A percentile compares a stretch with the other conserved stretches of the same genome.
Evolutionary conservation across 2,329 filamentous ascomycete species (phyloP).

Genomic region (Aspergillus sp.): DNA sequence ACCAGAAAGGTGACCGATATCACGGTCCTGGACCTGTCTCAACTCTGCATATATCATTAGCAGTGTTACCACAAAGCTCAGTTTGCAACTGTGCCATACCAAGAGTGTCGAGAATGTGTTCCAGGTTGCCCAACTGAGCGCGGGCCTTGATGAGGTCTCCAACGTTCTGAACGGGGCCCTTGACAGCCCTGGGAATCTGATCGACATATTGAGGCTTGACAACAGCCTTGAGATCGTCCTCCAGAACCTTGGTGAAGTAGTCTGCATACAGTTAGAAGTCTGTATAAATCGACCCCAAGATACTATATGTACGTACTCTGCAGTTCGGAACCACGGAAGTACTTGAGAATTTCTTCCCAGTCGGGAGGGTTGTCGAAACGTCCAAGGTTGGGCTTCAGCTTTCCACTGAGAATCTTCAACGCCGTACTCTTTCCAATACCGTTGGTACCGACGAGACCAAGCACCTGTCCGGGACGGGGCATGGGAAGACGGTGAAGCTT

Average conservation of each 20-base stretch:
- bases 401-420: slow-evolving; percentile 96
- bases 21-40: slow-evolving; percentile 85
- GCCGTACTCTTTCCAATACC: slow-evolving; percentile 99
- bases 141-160: slow-evolving; percentile 75
- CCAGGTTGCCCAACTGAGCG: slow-evolving; percentile 73
- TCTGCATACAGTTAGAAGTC: slow-evolving; percentile 55
- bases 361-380: slow-evolving; percentile 94
- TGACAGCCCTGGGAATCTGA: slow-evolving; percentile 92
- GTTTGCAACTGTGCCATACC: slow-evolving; percentile 41
- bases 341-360: slow-evolving; percentile 98
- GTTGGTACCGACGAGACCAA: slow-evolving; percentile 97
- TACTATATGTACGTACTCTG: slow-evolving; percentile 67
- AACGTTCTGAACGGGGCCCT: slow-evolving; percentile 76
- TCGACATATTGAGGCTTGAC: slow-evolving; percentile 99
- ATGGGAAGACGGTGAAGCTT: slow-evolving; percentile 97
- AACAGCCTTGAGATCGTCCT: slow-evolving; percentile 95
- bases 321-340: slow-evolving; percentile 95
- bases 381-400: slow-evolving; percentile 96
- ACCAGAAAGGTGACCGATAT: slow-evolving; percentile 87
- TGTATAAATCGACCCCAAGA: not conserved
- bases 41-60: slow-evolving; percentile 61
- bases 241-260: slow-evolving; percentile 97
- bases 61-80: not conserved
- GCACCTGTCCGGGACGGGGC: slow-evolving; percentile 90
- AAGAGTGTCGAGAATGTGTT: slow-evolving; percentile 79